A percentile compares a stretch with the other conserved stretches of the same genome.
Evolutionary conservation across 1,284 basidiomycete species (phyloP).

Genomic region (Trametes polyzona): DNA sequence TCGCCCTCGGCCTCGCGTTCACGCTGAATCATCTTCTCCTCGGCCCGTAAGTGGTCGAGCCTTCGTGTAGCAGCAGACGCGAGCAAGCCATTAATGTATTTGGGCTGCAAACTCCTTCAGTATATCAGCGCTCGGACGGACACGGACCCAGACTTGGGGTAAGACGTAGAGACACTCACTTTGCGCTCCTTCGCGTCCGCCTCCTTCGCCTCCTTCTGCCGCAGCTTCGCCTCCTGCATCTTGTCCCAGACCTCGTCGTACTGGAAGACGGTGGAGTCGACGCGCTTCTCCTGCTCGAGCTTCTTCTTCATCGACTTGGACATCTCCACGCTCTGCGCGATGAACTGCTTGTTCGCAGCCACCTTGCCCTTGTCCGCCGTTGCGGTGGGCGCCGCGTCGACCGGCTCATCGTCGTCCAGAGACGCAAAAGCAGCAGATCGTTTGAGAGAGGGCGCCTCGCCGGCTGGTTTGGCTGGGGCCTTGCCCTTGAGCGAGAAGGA

Average conservation of each 20-base stretch:
- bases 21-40: slow-evolving; percentile 96
- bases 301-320: slow-evolving; percentile 66
- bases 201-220: slow-evolving; percentile 77
- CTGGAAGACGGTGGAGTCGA: slow-evolving; percentile 89
- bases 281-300: slow-evolving; percentile 75
- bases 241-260: slow-evolving; percentile 97
- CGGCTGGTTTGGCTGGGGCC: slow-evolving; percentile 42
- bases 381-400: slow-evolving; percentile 51
- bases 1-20: slow-evolving; percentile 95
- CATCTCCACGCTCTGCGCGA: slow-evolving; percentile 59
- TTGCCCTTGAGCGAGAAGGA: slow-evolving; percentile 73
- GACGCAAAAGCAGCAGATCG: slow-evolving; percentile 63
- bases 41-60: slow-evolving; percentile 91
- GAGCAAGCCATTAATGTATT: slow-evolving; percentile 88
- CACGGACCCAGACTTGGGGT: neutral
- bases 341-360: slow-evolving; percentile 53
- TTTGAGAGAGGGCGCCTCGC: slow-evolving; percentile 58
- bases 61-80: slow-evolving; percentile 86
- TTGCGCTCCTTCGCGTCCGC: slow-evolving; percentile 74
- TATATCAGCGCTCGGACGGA: slow-evolving; percentile 22
- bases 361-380: slow-evolving; percentile 43
- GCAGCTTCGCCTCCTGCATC: slow-evolving; percentile 87
- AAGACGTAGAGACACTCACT: slow-evolving; percentile 47
- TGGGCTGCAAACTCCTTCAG: slow-evolving; percentile 64
- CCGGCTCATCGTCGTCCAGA: slow-evolving; percentile 63